Evolutionary conservation across 1,284 basidiomycete species (phyloP).

Genomic region (Xerocomus amazonicus): DNA sequence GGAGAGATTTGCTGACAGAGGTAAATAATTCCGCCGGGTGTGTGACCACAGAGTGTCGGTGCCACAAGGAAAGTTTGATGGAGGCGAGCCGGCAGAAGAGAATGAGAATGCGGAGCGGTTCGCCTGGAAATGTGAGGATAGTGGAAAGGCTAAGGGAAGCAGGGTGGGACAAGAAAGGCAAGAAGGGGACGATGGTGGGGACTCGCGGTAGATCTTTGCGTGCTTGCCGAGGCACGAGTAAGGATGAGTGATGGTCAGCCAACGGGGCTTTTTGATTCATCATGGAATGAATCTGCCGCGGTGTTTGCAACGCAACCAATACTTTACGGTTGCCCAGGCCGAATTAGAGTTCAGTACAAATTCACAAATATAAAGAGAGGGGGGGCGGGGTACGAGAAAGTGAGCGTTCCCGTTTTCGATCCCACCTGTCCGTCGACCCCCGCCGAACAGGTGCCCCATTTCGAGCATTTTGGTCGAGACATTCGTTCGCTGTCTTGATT

Average conservation of each 20-base stretch:
- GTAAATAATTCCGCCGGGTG: slow-evolving; percentile 31
- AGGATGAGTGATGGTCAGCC: slow-evolving; percentile 25
- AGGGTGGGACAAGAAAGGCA: slow-evolving; percentile 33
- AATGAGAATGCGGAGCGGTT: slow-evolving; percentile 37
- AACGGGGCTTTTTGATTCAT: slow-evolving; percentile 28
- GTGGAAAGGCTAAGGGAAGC: slow-evolving; percentile 39
- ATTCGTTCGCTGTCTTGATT: no score
- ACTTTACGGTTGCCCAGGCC: slow-evolving; percentile 16
- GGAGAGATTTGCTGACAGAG: slow-evolving; percentile 16
- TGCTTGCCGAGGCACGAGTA: slow-evolving; percentile 31
- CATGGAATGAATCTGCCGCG: slow-evolving; percentile 30
- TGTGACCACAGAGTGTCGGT: slow-evolving; percentile 27
- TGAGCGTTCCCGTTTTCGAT: slow-evolving; percentile 17
- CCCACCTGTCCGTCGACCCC: background rate
- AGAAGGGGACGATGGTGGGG: slow-evolving; percentile 13
- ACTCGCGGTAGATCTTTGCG: slow-evolving; percentile 26
- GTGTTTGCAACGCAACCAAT: slow-evolving; percentile 25
- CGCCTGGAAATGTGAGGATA: slow-evolving; percentile 31
- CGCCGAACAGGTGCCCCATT: background rate
- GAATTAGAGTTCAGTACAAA: slow-evolving; percentile 33
- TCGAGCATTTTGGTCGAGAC: background rate
- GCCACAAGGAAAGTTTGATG: slow-evolving; percentile 27
- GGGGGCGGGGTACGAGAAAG: slow-evolving; percentile 2
- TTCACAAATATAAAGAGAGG: slow-evolving; percentile 30
- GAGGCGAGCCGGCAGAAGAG: slow-evolving; percentile 28